Evolutionary conservation across 75 land plant genomes (phyloP), one percentile per base, ranked within the genome.

Genomic region (Adiantum capillusveneris): DNA sequence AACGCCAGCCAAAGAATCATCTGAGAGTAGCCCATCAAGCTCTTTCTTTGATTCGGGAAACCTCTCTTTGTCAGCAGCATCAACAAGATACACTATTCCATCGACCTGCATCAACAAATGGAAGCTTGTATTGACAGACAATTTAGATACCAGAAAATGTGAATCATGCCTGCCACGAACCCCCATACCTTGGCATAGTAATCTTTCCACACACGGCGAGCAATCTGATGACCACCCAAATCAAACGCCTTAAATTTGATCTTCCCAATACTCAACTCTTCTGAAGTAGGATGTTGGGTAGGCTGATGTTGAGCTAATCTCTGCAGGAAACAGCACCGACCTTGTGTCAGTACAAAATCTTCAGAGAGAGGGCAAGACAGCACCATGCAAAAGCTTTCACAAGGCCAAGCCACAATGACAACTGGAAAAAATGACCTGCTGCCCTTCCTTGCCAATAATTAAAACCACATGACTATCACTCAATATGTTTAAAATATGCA

Each of bases 161-260:
- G 37, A 25, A 11, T 9, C 49, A 59, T 59, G 24, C 13, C 18
- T 24, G 19, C 18, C 34, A 36, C 11, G 31, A n/a, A n/a, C n/a
- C n/a, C n/a, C n/a, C n/a, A 37, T 44, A 82, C 85, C 85, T 79
- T 79, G 57, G 85, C 82, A 62, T 82, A 82, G 63, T 82, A 82
- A 68, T 82, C 85, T 64, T 82, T 82, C 85, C 85, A 82, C 25
- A 85, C 83, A 21, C 88, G 64, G 42, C 88, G 72, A 63, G 85
- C 85, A 42, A 84, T 84, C 75, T 84, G 86, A 59, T 84, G 87
- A 9, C 87, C 87, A 30, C 87, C 87, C 44, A 84, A 44, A 58
- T 84, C 87, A 66, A 84, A 84, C n/a, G 87, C 86, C 67, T 84
- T 84, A 67, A n/a, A n/a, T n/a, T n/a, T n/a, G n/a, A n/a, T n/a